Percentiles rank a stretch among this genome's conserved stretches.
These are phyloP conservation scores for Fomes fomentarius DNA, from an alignment of 1,284 basidiomycete genomes.

Conservation along the genomic window DNA sequence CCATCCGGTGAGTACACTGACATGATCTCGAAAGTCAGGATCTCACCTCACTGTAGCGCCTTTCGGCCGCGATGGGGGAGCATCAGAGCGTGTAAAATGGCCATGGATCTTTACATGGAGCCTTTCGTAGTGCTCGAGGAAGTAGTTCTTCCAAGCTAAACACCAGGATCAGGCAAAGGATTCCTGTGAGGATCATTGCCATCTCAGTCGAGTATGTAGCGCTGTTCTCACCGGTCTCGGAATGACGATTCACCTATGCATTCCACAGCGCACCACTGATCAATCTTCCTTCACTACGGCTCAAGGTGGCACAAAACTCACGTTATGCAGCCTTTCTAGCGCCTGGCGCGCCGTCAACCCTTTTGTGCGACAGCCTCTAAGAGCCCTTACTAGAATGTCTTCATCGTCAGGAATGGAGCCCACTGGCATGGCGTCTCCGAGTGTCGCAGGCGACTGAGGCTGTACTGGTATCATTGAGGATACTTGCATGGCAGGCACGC, in stretches of 20 bases:
- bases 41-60: too few relatives aligned
- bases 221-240: constrained; percentile 8
- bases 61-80: too few relatives aligned
- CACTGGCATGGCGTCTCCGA: neutral
- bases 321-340: neutral
- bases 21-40: too few relatives aligned
- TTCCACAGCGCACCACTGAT: neutral
- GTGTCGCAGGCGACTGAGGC: too few relatives aligned
- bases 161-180: neutral
- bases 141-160: constrained; percentile 11
- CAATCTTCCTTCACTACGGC: neutral
- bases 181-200: too few relatives aligned
- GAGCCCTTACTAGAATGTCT: too few relatives aligned
- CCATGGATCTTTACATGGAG: neutral
- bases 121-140: constrained; percentile 5
- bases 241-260: constrained; percentile 7
- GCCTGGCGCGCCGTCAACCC: neutral
- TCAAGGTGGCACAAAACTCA: neutral
- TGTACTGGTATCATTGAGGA: too few relatives aligned
- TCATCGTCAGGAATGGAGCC: neutral
- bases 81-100: too few relatives aligned
- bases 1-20: too few relatives aligned
- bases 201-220: too few relatives aligned
- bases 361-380: too few relatives aligned
- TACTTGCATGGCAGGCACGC: too few relatives aligned